Base-by-base conservation (phyloP, 495 filamentous ascomycete species). In the Hypoxylon lenormandii region DNA sequence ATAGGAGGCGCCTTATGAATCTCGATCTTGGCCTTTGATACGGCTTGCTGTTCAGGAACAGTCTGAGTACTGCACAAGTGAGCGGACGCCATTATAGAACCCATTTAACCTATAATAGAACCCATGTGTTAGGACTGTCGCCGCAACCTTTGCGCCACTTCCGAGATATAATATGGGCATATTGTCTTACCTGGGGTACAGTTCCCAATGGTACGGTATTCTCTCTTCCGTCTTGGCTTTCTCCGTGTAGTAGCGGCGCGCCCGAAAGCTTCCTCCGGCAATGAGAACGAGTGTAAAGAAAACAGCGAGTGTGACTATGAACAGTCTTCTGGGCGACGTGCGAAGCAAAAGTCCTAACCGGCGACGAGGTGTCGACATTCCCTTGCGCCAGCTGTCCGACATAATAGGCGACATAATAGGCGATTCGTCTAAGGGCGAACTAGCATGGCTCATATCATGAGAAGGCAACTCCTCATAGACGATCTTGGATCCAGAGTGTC, bases 31-130 rank as follows among this genome's bases (percentile, higher is more conserved):
- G 51, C 60, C 19, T 73, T 77, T 4, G 55, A 30, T 23, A 72
- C 16, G 3, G 23, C 60, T 56, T 72, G 89, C 75, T 90, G 93
- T 73, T 93, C 91, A 11, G 91, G 87, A 15, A 83, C 90, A 89
- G 19, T 88, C 81, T 12, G 77, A 71, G 51, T 85, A 82, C 18
- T 83, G 72, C 0, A 89, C 85, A 65, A 93, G 75, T 3, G 82
- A 84, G 43, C 85, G 77, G 33, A 94, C 79, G 0, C 91, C 91
- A 37, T 91, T 90, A 73, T 92, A 87, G 73, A 93, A 94, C 36
- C 91, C 82, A 72, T 81, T 84, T 51, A 94, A 69, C 22, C 73
- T 75, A 40, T 8, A 51, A 50, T 12, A 28, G 4, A 51, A 50
- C n/a, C 22, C 18, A 60, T 26, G 37, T 42, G 58, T 68, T 60